phyloP scores from a whole-genome alignment of 345 rosid genomes.

The Microthlaspi erraticum region DNA sequence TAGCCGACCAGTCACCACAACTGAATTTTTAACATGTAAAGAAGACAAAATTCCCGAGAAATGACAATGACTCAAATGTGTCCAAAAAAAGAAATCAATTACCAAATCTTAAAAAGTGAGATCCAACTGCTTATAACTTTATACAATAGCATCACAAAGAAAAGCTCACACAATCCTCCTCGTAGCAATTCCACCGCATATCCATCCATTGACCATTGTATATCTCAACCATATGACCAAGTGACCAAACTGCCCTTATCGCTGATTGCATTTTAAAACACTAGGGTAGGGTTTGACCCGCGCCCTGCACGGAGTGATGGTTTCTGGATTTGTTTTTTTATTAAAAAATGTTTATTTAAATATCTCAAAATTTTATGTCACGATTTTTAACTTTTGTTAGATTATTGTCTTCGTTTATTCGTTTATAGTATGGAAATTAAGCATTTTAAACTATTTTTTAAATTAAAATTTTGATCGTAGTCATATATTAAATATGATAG shows the following conservation, averaged over 20 bases:
- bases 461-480: too few species aligned
- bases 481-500: too few species aligned
- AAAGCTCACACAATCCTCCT: conserved; percentile 36
- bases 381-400: too few species aligned
- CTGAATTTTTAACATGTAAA: background rate
- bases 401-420: too few species aligned
- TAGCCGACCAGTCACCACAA: conserved; percentile 23
- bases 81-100: background rate
- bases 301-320: too few species aligned
- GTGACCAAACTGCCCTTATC: background rate
- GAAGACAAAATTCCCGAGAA: background rate
- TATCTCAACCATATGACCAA: conserved; percentile 5
- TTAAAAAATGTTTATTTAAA: too few species aligned
- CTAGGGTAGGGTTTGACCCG: too few species aligned
- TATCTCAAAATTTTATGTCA: too few species aligned
- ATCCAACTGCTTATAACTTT: conserved; percentile 28
- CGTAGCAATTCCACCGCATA: conserved; percentile 34
- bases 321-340: too few species aligned
- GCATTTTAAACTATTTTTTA: too few species aligned
- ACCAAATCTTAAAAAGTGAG: conserved; percentile 27
- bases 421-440: too few species aligned
- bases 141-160: conserved; percentile 18
- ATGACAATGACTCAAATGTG: conserved; percentile 16
- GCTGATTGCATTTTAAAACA: background rate
- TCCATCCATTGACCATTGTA: conserved; percentile 10